Evolutionary conservation across 352 stramenopile genomes (phyloP).

Genomic region (Pythium angustatum): DNA sequence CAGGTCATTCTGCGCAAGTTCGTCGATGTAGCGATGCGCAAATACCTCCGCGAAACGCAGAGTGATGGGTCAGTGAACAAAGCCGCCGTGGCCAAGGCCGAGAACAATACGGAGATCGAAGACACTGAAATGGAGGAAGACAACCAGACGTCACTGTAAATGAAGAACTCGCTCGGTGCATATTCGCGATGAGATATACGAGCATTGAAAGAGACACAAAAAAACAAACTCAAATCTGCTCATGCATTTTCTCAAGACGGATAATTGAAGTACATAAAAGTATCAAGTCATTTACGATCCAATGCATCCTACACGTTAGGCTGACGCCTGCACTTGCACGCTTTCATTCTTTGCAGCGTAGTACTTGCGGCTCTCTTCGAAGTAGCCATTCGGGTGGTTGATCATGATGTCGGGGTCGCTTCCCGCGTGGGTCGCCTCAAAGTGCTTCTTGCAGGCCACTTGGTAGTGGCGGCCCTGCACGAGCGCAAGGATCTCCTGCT

Average conservation of each 20-base stretch:
- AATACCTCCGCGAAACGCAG: constrained; percentile 53
- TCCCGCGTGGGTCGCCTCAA: constrained; percentile 93
- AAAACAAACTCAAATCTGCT: too few species aligned
- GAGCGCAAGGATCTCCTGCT: constrained; percentile 92
- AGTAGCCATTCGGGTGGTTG: constrained; percentile 99
- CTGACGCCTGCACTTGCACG: constrained; percentile 47
- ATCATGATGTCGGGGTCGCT: constrained; percentile 90
- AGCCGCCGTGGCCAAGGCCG: background rate
- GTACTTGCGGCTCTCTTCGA: constrained; percentile 95
- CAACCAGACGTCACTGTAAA: constrained; percentile 22
- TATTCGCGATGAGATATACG: background rate
- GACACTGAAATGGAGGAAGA: constrained; percentile 21
- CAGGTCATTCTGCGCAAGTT: constrained; percentile 74
- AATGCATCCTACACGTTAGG: constrained; percentile 8
- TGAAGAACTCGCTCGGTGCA: background rate
- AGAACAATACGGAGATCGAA: constrained; percentile 18
- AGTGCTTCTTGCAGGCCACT: constrained; percentile 98
- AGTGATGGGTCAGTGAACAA: constrained; percentile 11
- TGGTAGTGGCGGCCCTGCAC: constrained; percentile 95
- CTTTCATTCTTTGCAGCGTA: constrained; percentile 82
- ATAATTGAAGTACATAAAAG: constrained; percentile 29
- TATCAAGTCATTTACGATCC: constrained; percentile 9
- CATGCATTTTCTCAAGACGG: too few species aligned
- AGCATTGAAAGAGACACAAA: too few species aligned
- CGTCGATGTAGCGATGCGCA: constrained; percentile 62